Percentiles rank a stretch among this genome's conserved stretches.
These are phyloP conservation scores for Clonostachys sp. DNA, from an alignment of 2,329 filamentous ascomycete species.

Conservation along the genomic window DNA sequence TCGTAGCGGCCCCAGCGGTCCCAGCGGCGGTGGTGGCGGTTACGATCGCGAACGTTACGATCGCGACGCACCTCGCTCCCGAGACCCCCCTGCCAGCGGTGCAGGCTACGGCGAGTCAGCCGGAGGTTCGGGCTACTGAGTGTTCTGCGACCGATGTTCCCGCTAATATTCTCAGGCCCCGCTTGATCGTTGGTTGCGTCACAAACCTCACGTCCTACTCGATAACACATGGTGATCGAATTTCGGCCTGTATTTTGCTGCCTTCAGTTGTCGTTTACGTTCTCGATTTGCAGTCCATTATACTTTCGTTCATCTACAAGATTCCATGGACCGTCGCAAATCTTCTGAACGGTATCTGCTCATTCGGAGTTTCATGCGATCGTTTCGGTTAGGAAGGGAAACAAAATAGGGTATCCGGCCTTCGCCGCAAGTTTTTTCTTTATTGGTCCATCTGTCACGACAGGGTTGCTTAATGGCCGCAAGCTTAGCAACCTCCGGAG, in stretches of 20 bases:
- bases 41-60: slow-evolving; percentile 47
- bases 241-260: slow-evolving; percentile 13
- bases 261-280: slow-evolving; percentile 11
- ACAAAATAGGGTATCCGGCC: slow-evolving; percentile 22
- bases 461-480: slow-evolving; percentile 27
- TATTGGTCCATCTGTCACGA: slow-evolving; percentile 29
- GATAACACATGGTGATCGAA: slow-evolving; percentile 1
- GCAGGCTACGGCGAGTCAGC: slow-evolving; percentile 34
- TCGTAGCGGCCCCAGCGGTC: slow-evolving; percentile 13
- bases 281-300: too few relatives aligned
- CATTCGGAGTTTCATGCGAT: slow-evolving; percentile 26
- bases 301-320: too few relatives aligned
- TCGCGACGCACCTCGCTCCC: slow-evolving; percentile 31
- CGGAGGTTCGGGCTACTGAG: slow-evolving; percentile 27
- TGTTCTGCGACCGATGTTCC: slow-evolving; percentile 7
- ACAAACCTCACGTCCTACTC: too few relatives aligned
- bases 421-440: slow-evolving; percentile 22
- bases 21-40: slow-evolving; percentile 20
- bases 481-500: slow-evolving; percentile 29
- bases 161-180: slow-evolving; percentile 20
- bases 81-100: slow-evolving; percentile 28
- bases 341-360: too few relatives aligned
- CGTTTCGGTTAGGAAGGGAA: slow-evolving; percentile 26
- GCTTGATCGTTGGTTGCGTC: too few relatives aligned
- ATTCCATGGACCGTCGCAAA: too few relatives aligned